These are phyloP conservation scores for Pseudonectria foliicola DNA, from an alignment of 2,329 filamentous ascomycete species.

Conservation along the genomic window DNA sequence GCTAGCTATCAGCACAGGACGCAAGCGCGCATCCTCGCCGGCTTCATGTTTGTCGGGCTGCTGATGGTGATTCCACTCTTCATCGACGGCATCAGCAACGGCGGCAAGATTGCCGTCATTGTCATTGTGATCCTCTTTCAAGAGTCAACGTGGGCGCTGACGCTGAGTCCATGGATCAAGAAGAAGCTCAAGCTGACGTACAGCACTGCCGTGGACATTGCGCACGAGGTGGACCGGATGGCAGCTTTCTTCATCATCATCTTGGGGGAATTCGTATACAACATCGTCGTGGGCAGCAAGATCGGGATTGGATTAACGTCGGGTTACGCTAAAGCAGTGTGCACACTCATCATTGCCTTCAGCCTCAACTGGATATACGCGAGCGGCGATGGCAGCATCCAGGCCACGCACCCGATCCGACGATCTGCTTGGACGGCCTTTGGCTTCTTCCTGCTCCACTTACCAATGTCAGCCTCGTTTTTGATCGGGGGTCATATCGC, in stretches of 20 bases:
- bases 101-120: slow-evolving; percentile 34
- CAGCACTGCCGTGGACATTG: slow-evolving; percentile 41
- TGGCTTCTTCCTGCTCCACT: slow-evolving; percentile 36
- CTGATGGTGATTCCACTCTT: slow-evolving; percentile 38
- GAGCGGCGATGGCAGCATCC: slow-evolving; percentile 38
- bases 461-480: slow-evolving; percentile 37
- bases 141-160: slow-evolving; percentile 36
- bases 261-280: slow-evolving; percentile 43
- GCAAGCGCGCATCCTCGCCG: slow-evolving; percentile 37
- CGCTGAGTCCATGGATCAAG: slow-evolving; percentile 38
- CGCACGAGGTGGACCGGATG: slow-evolving; percentile 43
- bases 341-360: slow-evolving; percentile 42
- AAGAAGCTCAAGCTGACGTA: slow-evolving; percentile 33
- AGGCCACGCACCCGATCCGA: slow-evolving; percentile 37
- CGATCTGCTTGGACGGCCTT: slow-evolving; percentile 37
- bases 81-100: slow-evolving; percentile 32
- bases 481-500: slow-evolving; percentile 41
- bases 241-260: slow-evolving; percentile 46
- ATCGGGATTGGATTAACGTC: slow-evolving; percentile 37
- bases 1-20: slow-evolving; percentile 39
- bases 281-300: slow-evolving; percentile 39
- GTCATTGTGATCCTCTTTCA: slow-evolving; percentile 35
- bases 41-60: slow-evolving; percentile 34
- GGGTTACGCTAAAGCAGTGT: slow-evolving; percentile 37
- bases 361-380: slow-evolving; percentile 44